Base-by-base conservation (phyloP, 1,139 yeast genomes). In the Yamadazyma aaseri region DNA sequence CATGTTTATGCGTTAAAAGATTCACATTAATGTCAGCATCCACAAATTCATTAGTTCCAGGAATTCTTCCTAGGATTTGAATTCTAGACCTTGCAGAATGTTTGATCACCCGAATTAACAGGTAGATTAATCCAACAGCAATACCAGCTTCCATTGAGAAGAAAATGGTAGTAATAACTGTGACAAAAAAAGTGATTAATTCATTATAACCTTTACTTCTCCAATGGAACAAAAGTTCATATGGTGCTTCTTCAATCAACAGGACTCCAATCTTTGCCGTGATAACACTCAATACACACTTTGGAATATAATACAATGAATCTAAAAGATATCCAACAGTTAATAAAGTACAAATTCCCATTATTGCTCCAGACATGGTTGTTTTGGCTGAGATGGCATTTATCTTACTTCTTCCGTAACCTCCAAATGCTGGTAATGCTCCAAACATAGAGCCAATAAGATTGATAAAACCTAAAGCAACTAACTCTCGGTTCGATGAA, bases 361-460 rank as follows among this genome's bases (percentile, higher is more conserved):
- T 83, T 5, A 86, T 75, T 3, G 81, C 79, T 0, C 96, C 95
- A 28, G 95, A 77, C 59, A 84, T 66, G 5, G 94, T 92, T 0
- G 96, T 85, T 45, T 79, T 79, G 0, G 95, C 97, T 8, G 92
- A 80, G 30, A 87, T 66, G 2, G 92, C 86, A 59, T 92, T 92
- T 39, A 92, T 81, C 51, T 86, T 90, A 23, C 95, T 82, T 53
- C 98, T 73, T 1, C 97, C 97, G 53, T 92, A 92, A 0, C 98
- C 97, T 2, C 98, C 98, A 68, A 90, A 90, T 1, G 96, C 80
- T 0, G 98, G 97, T 10, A 92, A 64, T 0, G 92, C 86, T 3
- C 96, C 92, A 47, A 86, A 79, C 14, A 77, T 41, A 2, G 87
- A 75, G 1, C 83, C 81, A 3, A 73, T 62, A 2, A 89, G 44